Base-by-base conservation (phyloP, 257 asterid genomes). In the Plantago ovata region DNA sequence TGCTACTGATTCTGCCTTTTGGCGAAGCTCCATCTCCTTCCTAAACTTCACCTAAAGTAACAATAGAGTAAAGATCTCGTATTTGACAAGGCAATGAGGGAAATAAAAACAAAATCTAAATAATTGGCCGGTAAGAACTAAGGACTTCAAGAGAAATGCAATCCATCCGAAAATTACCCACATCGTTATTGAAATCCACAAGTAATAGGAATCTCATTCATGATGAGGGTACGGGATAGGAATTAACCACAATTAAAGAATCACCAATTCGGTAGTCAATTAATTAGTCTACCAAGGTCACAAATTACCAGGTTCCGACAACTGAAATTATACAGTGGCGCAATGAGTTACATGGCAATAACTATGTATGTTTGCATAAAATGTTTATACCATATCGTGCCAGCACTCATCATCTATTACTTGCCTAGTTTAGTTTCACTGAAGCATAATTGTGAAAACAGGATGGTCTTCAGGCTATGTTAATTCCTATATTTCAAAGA, bases 1-100 rank as follows among this genome's bases (percentile, higher is more conserved):
- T 48, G 92, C 92, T 58, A 84, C 75, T 47, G 85, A 72, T 74
- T 84, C 96, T 16, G 95, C 87, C 45, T 86, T 93, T 73, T 47
- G 77, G 54, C 95, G 94, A 66, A 74, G 81, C 65, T 76, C 85
- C 77, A 65, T 82, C 83, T 89, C 98, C 13, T 75, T 80, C 71
- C 62, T 84, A 61, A 79, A 83, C 83, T 84, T 93, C 56, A 75
- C 74, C 99, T 93, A 71, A 59, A 73, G 60, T 36, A 20, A 1
- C 4, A 47, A 58, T n/a, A 61, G 44, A 65, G 28, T 54, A 65
- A 53, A 66, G 15, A 44, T 32, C 39, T 47, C 33, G 13, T 57
- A 32, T 53, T 8, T 57, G 50, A 57, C 44, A 18, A 38, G 60
- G 60, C 60, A 38, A 10, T 8, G 24, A 51, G 46, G 21, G 38